Evolutionary conservation across 75 land plant species (phyloP).

Genomic region (Cunninghamia lanceolata): DNA sequence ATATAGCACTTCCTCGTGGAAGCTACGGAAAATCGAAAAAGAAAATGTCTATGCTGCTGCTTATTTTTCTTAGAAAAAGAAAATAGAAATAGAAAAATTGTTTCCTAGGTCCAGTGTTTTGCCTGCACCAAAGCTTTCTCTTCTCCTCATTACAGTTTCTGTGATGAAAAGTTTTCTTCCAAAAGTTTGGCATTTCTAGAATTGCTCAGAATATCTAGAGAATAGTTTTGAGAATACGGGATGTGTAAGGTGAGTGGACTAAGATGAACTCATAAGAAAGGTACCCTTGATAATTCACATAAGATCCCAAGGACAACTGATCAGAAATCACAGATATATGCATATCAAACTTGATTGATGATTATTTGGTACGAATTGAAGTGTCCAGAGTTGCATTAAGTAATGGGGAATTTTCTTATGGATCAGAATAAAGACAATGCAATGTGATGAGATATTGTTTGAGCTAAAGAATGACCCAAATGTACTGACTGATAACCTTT

Average conservation of each 20-base stretch:
- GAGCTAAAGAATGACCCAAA: constrained; percentile 30
- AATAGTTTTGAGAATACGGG: neutral
- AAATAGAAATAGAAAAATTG: neutral
- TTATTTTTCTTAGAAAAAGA: neutral
- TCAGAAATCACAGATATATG: constrained; percentile 19
- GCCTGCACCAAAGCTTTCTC: neutral
- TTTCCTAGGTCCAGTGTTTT: neutral
- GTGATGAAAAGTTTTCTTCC: neutral
- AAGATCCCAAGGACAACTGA: neutral
- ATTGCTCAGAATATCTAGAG: neutral
- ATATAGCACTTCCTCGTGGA: neutral
- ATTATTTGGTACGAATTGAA: constrained; percentile 46
- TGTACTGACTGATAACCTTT: constrained; percentile 38
- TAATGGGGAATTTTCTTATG: constrained; percentile 38
- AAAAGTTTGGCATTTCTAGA: neutral
- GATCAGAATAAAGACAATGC: constrained; percentile 42
- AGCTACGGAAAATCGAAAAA: neutral
- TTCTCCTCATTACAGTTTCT: neutral
- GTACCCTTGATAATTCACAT: neutral
- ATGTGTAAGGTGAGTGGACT: neutral
- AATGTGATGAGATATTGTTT: constrained; percentile 35
- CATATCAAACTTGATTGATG: constrained; percentile 39
- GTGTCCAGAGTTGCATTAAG: constrained; percentile 36
- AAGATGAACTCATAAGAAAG: neutral
- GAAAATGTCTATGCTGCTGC: neutral